Evolutionary conservation across 2,329 filamentous ascomycete species (phyloP), one percentile per base, ranked within the genome.

Genomic region (Rhexocercosporidium sp.): DNA sequence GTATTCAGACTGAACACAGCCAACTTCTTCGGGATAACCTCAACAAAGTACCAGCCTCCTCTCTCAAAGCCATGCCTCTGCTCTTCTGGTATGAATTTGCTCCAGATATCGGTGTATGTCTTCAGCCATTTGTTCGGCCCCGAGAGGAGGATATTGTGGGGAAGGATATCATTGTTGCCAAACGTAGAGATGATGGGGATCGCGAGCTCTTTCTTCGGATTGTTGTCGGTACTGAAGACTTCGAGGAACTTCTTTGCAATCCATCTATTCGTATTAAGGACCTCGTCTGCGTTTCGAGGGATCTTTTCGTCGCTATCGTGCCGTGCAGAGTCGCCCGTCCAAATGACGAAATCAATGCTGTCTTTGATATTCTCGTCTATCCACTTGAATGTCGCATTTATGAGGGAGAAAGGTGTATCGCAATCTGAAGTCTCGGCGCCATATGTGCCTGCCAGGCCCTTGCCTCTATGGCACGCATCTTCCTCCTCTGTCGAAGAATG

Each of bases 161-260:
- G 96, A 68, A 97, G 88, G 66, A 99, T 94, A 76, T 99, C 96
- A 79, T 99, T 99, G 82, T 99, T 99, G 68, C 96, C 96, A 73
- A 97, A 90, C 0, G 90, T 97, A 0, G 96, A 94, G 22, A 99
- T 85, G 34, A 98, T 88, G 3, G 96, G 95, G 3, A 98, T 86
- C 14, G 84, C 79, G 66, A 94, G 85, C 66, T 88, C 86, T 63
- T 86, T 82, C 39, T 82, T 82, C n/a, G 83, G 83, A 71, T 86
- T 82, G 49, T 85, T 82, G 44, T 80, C 74, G 61, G 83, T 82
- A 25, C 85, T 84, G 76, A 97, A 97, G 11, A 92, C 84, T 22
- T 94, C 86, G 56, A 86, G 80, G 78, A 98, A 93, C 78, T 93
- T 93, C 73, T 89, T 81, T 59, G 94, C 90, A 70, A 97, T 83